Base-by-base conservation (phyloP, 129 eudicot genomes). In the Helianthus annuus region DNA sequence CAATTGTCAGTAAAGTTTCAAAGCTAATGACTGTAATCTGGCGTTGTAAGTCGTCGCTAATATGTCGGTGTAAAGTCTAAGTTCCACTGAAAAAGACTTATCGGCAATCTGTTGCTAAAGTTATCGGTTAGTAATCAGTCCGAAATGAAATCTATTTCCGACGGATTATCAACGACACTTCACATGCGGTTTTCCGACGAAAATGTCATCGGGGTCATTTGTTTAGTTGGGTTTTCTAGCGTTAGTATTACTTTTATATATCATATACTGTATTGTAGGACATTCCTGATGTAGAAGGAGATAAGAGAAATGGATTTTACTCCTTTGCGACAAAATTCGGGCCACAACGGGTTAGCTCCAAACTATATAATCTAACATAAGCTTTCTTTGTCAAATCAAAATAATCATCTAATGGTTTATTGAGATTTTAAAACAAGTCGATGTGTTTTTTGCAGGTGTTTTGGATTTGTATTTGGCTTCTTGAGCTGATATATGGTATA, bases 211-310 rank as follows among this genome's bases (percentile, higher is more conserved):
- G 36, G 36, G 3, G 4, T 32, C 36, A 32, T 32, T 32, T 32
- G 36, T 32, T 32, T 32, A 32, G 4, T 0, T 32, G 4, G 2
- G 36, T 32, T 32, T 49, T 49, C n/a, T 49, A 13, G 46, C 46
- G 7, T 42, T 42, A 6, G 10, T 42, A 42, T 42, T 6, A 2
- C 10, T 49, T n/a, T 49, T 11, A 49, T 13, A 14, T 71, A 45
- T 14, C 10, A 44, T 14, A 9, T 32, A 49, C 17, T 10, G 22
- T 16, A 51, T 44, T 40, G 19, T 22, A 67, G 72, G 72, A 67
- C 52, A 51, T 67, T 67, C 72, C 72, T 67, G 72, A 75, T 55
- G 67, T 75, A 6, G 79, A 75, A 24, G 79, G 79, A 52, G 79
- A 75, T 42, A 75, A 66, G 44, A 67, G 10, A 67, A 48, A 67